phyloP scores from a whole-genome alignment of 2,329 filamentous ascomycete genomes.

The Blastomyces percursus region DNA sequence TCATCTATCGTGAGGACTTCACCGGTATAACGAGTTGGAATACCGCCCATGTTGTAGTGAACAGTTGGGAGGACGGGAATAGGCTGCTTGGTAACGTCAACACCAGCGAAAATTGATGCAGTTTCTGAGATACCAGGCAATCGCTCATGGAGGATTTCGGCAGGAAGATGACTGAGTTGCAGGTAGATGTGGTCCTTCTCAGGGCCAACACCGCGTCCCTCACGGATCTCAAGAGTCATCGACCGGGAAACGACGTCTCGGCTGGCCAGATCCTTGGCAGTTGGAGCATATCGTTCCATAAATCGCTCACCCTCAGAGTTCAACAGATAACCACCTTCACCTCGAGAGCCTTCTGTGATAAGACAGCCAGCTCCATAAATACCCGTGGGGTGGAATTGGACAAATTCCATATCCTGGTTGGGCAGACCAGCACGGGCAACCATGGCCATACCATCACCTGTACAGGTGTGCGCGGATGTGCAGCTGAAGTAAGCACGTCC shows the following conservation, averaged over 20 bases:
- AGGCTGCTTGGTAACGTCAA: conserved; percentile 93
- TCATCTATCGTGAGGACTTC: conserved; percentile 86
- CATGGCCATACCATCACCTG: conserved; percentile 99
- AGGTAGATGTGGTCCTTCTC: conserved; percentile 99
- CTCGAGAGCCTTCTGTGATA: conserved; percentile 95
- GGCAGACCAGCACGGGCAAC: conserved; percentile 93
- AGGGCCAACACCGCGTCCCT: conserved; percentile 89
- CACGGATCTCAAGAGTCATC: conserved; percentile 97
- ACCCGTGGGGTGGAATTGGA: conserved; percentile 98
- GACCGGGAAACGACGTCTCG: conserved; percentile 94
- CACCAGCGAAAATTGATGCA: conserved; percentile 90
- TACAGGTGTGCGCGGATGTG: conserved; percentile 96
- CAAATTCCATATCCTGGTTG: conserved; percentile 98
- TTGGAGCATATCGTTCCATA: conserved; percentile 98
- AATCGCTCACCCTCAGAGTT: conserved; percentile 98
- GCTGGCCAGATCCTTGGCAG: conserved; percentile 92
- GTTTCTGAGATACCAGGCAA: conserved; percentile 98
- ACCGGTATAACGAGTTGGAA: conserved; percentile 93
- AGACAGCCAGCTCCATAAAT: conserved; percentile 97
- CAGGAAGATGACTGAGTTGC: conserved; percentile 86
- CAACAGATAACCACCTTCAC: conserved; percentile 94
- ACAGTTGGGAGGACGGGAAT: conserved; percentile 94
- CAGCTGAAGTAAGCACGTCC: conserved; percentile 97
- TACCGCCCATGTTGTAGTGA: conserved; percentile 99
- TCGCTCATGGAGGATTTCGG: conserved; percentile 88